Base-by-base conservation (phyloP, 495 filamentous ascomycete species). In the Neurospora sp. region DNA sequence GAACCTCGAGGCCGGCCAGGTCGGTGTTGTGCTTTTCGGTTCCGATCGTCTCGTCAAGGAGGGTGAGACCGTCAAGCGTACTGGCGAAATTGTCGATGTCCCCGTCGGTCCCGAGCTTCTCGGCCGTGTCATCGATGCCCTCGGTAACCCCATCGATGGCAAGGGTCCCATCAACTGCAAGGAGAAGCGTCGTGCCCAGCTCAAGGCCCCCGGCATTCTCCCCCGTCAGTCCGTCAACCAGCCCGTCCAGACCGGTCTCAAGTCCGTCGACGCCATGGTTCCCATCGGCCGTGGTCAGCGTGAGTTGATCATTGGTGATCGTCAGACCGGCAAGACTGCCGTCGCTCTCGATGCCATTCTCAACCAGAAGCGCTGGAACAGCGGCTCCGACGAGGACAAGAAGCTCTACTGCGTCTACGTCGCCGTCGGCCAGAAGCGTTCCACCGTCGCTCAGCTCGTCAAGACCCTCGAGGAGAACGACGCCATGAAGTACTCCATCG, bases 381-480 rank as follows among this genome's bases (percentile, higher is more conserved):
- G 84, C 84, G 81, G 83, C 83, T 88, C 83, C 83, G 93, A 97
- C 83, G 96, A 99, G 90, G 86, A 82, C 79, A 93, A 97, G 90
- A 99, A 99, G 90, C 93, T 99, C 69, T 99, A 98, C 91, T 98
- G 95, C 84, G 88, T 99, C 84, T 99, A 99, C 89, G 96, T 98
- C 81, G 96, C 96, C 82, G 90, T 99, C 80, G 96, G 96, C 79
- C 96, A 99, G 89, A 99, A 99, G 90, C 94, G 96, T 86, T 99
- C 96, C 76, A 99, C 96, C 74, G 95, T 99, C 78, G 96, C 96
- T 79, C 96, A 99, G 89, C 89, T 99, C 80, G 96, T 99, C 87
- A 93, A 98, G 90, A 98, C 96, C 75, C 92, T 99, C 74, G 96
- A 98, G 89, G 95, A 99, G 91, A 97, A 99, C 84, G 94, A 98